These are phyloP conservation scores for Penicillium sp. DNA, from an alignment of 2,329 filamentous ascomycete genomes.

Conservation along the genomic window DNA sequence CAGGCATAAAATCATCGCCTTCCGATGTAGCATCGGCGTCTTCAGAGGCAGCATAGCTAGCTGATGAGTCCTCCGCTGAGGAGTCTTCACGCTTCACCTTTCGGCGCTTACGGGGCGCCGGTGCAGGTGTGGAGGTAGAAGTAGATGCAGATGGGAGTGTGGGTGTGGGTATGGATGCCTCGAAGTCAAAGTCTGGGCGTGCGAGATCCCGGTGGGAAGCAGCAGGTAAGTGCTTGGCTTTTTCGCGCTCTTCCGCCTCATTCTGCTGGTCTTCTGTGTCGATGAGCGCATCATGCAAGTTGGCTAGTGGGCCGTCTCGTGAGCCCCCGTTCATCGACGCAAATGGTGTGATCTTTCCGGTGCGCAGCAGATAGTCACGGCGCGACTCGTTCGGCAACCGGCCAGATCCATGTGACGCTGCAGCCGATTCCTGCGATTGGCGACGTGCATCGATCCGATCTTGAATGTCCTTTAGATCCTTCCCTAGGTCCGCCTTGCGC, in stretches of 20 bases:
- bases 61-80: constrained; percentile 30
- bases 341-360: constrained; percentile 96
- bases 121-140: background rate
- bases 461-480: constrained; percentile 78
- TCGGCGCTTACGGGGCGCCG: constrained; percentile 33
- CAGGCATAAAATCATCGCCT: constrained; percentile 39
- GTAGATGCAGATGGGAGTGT: background rate
- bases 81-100: constrained; percentile 26
- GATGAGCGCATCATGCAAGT: constrained; percentile 73
- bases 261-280: constrained; percentile 75
- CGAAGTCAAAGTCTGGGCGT: constrained; percentile 69
- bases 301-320: constrained; percentile 62
- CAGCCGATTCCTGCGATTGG: constrained; percentile 52
- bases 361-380: constrained; percentile 88
- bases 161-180: constrained; percentile 20
- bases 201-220: constrained; percentile 72
- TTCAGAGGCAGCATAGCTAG: constrained; percentile 36
- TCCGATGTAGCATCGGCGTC: constrained; percentile 30
- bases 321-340: constrained; percentile 69
- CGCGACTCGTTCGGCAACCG: constrained; percentile 77
- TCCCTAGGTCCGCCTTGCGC: constrained; percentile 65
- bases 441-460: constrained; percentile 76
- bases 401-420: constrained; percentile 46
- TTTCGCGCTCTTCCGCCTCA: constrained; percentile 51
- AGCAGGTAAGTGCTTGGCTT: constrained; percentile 40